Evolutionary conservation across 805 yeast species (phyloP).

Genomic region (Pichia heedii): DNA sequence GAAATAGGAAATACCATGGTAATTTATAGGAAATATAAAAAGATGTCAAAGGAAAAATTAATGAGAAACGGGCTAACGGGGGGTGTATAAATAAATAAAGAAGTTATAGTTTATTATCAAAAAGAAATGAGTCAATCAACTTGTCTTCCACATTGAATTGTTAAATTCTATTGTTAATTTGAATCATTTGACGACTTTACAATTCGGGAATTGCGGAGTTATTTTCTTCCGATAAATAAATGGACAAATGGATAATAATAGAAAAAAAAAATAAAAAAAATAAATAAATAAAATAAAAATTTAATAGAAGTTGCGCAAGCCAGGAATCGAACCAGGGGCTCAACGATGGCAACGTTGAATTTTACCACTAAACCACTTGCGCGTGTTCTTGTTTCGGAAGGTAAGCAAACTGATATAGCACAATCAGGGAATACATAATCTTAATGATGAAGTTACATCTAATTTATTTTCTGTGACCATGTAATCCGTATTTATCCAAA

Average conservation of each 20-base stretch:
- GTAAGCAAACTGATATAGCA: no score
- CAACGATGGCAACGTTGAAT: slow-evolving; percentile 21
- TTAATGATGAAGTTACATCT: no score
- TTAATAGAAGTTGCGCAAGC: slow-evolving; percentile 19
- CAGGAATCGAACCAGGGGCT: slow-evolving; percentile 24
- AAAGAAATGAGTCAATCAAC: neutral
- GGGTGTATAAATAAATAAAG: no score
- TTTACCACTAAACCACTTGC: slow-evolving; percentile 12
- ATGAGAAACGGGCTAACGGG: neutral
- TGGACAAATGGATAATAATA: neutral
- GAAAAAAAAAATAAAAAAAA: neutral
- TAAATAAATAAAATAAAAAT: neutral
- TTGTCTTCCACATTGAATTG: no score
- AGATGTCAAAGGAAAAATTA: no score
- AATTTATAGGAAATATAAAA: neutral
- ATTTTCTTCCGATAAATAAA: neutral
- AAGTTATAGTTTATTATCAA: no score
- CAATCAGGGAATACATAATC: no score
- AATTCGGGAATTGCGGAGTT: neutral
- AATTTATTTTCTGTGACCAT: no score
- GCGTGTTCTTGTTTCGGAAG: neutral
- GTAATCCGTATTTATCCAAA: no score
- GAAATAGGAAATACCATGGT: neutral
- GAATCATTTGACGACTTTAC: no score
- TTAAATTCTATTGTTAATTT: no score